phyloP scores from a whole-genome alignment of 768 basidiomycete genomes.

The Crucibulum laeve region DNA sequence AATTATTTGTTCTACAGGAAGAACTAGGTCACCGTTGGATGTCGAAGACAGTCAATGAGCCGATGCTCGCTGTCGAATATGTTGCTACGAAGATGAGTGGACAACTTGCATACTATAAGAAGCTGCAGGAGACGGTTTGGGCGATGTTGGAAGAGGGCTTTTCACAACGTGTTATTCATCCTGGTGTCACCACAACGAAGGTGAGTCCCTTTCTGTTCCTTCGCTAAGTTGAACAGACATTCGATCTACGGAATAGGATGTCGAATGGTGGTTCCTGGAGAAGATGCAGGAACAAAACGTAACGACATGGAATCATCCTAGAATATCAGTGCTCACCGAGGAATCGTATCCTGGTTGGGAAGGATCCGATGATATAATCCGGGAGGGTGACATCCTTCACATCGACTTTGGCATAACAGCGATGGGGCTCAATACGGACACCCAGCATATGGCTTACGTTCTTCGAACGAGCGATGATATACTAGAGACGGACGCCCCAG shows the following conservation, averaged over 20 bases:
- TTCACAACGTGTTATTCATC: conserved; percentile 33
- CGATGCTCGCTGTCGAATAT: conserved; percentile 45
- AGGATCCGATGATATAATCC: conserved; percentile 34
- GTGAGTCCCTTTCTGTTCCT: conserved; percentile 15
- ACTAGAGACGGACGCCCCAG: conserved; percentile 37
- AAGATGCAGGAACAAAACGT: conserved; percentile 42
- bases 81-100: conserved; percentile 35
- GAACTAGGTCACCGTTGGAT: conserved; percentile 40
- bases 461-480: conserved; percentile 25
- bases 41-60: conserved; percentile 30
- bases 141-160: conserved; percentile 51
- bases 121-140: conserved; percentile 48
- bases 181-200: conserved; percentile 41
- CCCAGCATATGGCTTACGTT: conserved; percentile 54
- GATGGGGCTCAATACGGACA: conserved; percentile 52
- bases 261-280: conserved; percentile 53
- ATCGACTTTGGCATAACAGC: conserved; percentile 53
- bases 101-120: conserved; percentile 39
- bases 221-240: background rate
- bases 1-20: conserved; percentile 29
- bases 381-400: conserved; percentile 47
- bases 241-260: conserved; percentile 27
- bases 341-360: conserved; percentile 38
- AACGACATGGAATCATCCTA: conserved; percentile 50
- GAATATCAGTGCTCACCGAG: conserved; percentile 40